phyloP scores from a whole-genome alignment of 495 filamentous ascomycete species.

The Chlorociboria aeruginascens region DNA sequence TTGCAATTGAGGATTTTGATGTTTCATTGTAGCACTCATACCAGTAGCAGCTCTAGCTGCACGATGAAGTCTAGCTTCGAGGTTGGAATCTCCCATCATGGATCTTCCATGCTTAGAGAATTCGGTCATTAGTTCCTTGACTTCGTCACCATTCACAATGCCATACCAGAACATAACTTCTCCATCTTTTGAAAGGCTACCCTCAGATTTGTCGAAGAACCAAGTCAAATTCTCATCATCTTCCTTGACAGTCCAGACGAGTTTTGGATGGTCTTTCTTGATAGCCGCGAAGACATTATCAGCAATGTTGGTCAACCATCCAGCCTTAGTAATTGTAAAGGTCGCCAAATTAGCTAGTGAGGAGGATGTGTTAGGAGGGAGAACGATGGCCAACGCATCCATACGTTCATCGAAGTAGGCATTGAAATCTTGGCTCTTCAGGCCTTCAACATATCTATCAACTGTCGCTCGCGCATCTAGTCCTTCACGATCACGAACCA shows the following conservation, averaged over 20 bases:
- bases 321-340: constrained; percentile 88
- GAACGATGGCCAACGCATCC: constrained; percentile 88
- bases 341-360: constrained; percentile 71
- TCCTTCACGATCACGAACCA: constrained; percentile 76
- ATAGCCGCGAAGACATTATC: constrained; percentile 93
- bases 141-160: constrained; percentile 71
- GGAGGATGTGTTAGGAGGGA: constrained; percentile 47
- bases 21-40: constrained; percentile 35
- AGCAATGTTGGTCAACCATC: constrained; percentile 92
- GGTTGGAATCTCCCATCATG: constrained; percentile 85
- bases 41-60: constrained; percentile 56
- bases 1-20: constrained; percentile 33
- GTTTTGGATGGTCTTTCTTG: constrained; percentile 82
- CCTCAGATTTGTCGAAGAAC: constrained; percentile 97
- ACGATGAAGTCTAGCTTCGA: constrained; percentile 70
- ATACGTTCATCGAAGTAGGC: constrained; percentile 95
- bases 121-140: constrained; percentile 76
- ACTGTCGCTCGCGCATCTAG: constrained; percentile 74
- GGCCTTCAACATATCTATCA: constrained; percentile 70
- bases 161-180: constrained; percentile 98
- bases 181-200: constrained; percentile 71
- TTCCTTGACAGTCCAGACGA: constrained; percentile 94
- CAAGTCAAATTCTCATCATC: constrained; percentile 96
- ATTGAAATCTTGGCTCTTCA: constrained; percentile 71
- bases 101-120: constrained; percentile 73